Percentiles rank a stretch among this genome's conserved stretches.
These are phyloP conservation scores for Fusarium sublunatum DNA, from an alignment of 2,329 filamentous ascomycete species.

Conservation along the genomic window DNA sequence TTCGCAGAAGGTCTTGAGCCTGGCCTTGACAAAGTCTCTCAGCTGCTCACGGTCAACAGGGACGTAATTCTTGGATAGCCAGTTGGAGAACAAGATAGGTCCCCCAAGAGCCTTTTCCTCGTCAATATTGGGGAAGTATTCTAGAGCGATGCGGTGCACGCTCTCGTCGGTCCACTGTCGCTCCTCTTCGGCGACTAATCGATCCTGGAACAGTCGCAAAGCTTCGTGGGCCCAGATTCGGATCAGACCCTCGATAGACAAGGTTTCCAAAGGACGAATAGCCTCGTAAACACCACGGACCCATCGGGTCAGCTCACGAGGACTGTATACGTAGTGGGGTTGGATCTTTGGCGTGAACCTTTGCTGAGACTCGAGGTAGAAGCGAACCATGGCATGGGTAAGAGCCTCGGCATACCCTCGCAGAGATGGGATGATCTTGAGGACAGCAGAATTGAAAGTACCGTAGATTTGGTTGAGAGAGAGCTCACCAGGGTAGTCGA, in stretches of 20 bases:
- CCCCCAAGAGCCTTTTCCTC: constrained; percentile 88
- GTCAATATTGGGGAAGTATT: constrained; percentile 96
- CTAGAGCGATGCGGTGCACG: constrained; percentile 85
- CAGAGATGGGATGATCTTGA: constrained; percentile 96
- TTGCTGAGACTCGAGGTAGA: constrained; percentile 94
- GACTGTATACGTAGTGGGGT: constrained; percentile 98
- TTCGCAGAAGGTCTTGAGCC: constrained; percentile 97
- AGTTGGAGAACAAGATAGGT: constrained; percentile 98
- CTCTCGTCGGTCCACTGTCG: constrained; percentile 93
- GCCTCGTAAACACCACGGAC: constrained; percentile 97
- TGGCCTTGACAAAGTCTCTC: constrained; percentile 96
- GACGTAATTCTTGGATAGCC: constrained; percentile 98
- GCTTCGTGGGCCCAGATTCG: constrained; percentile 99
- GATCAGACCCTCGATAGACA: constrained; percentile 90
- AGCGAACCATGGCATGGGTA: constrained; percentile 96
- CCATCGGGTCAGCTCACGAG: constrained; percentile 97
- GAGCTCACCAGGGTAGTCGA: constrained; percentile 96
- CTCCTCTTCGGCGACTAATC: constrained; percentile 93
- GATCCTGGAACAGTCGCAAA: constrained; percentile 94
- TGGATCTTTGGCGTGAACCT: constrained; percentile 97
- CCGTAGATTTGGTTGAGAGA: constrained; percentile 98
- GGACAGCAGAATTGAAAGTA: constrained; percentile 94
- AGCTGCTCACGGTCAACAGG: constrained; percentile 95
- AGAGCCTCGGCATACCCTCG: constrained; percentile 94
- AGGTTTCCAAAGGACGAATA: constrained; percentile 87